These are phyloP conservation scores for Fusarium zealandicum DNA, from an alignment of 2,329 filamentous ascomycete species.

Conservation along the genomic window DNA sequence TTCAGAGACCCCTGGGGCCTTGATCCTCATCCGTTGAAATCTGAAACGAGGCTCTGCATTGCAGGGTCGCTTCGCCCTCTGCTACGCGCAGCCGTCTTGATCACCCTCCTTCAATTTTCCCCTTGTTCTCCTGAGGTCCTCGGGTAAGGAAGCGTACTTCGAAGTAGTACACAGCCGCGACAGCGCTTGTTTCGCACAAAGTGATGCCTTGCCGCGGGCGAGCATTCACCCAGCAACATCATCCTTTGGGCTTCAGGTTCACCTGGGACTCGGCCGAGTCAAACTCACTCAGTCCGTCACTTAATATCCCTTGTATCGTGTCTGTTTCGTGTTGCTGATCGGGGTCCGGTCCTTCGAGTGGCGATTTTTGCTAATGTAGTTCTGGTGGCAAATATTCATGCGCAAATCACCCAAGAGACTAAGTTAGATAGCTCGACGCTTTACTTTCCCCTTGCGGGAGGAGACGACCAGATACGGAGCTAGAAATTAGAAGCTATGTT, in stretches of 20 bases:
- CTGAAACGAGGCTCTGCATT: conserved; percentile 37
- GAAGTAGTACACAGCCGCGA: conserved; percentile 15
- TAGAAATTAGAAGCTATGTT: too few relatives aligned
- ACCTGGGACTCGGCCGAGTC: conserved; percentile 16
- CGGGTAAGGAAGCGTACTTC: not conserved
- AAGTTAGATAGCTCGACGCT: not conserved
- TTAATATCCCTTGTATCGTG: not conserved
- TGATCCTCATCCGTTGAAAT: conserved; percentile 21
- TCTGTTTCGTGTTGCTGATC: conserved; percentile 17
- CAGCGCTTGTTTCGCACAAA: conserved; percentile 36
- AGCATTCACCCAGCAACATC: conserved; percentile 10
- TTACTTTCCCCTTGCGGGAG: not conserved
- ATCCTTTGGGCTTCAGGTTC: conserved; percentile 4
- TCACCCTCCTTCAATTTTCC: conserved; percentile 20
- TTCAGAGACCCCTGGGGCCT: conserved; percentile 14
- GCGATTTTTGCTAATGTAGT: not conserved
- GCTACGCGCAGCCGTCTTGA: conserved; percentile 9
- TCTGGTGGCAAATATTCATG: conserved; percentile 6
- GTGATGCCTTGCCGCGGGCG: conserved; percentile 16
- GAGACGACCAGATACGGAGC: not conserved
- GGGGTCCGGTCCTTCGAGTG: conserved; percentile 8
- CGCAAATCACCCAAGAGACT: not conserved
- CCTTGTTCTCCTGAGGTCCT: conserved; percentile 16
- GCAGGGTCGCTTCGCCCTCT: conserved; percentile 27
- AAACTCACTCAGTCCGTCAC: not conserved